These are phyloP conservation scores for Rhizomucor pusillus DNA, from an alignment of 371 early-diverging fungal species.

Conservation along the genomic window DNA sequence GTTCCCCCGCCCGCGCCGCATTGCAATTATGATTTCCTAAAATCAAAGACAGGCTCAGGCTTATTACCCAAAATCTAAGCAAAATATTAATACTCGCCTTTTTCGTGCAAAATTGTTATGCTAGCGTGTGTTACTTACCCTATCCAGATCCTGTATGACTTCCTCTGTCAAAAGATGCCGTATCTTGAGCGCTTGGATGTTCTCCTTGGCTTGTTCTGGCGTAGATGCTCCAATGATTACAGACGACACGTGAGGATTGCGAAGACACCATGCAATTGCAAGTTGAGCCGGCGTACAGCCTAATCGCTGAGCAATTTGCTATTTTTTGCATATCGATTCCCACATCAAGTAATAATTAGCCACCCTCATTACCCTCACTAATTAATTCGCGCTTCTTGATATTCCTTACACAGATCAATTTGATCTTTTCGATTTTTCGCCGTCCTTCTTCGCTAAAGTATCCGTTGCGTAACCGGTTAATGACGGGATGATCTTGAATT, in stretches of 20 bases:
- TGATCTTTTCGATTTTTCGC: constrained; percentile 49
- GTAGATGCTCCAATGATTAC: constrained; percentile 74
- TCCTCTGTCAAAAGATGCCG: constrained; percentile 67
- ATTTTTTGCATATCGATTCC: not conserved
- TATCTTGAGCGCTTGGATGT: constrained; percentile 62
- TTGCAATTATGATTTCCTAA: constrained; percentile 44
- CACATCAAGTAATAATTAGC: not conserved
- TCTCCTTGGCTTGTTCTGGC: constrained; percentile 73
- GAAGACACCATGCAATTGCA: constrained; percentile 81
- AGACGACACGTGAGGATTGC: constrained; percentile 56
- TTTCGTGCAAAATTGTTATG: constrained; percentile 2
- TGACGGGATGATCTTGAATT: constrained; percentile 62
- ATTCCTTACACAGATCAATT: constrained; percentile 45
- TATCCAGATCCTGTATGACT: constrained; percentile 62
- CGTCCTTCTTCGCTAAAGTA: constrained; percentile 66
- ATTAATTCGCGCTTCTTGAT: not conserved
- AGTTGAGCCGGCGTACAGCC: constrained; percentile 73
- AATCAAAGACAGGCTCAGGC: constrained; percentile 65
- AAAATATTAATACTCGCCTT: not conserved
- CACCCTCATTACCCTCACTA: not conserved
- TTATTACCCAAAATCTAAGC: constrained; percentile 64
- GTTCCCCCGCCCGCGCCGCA: too few relatives aligned
- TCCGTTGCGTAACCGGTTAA: constrained; percentile 57
- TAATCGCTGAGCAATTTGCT: constrained; percentile 65
- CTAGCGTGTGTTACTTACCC: constrained; percentile 14